Conservation (phyloP, 306 rosid species). For the Argentina anserina region DNA sequence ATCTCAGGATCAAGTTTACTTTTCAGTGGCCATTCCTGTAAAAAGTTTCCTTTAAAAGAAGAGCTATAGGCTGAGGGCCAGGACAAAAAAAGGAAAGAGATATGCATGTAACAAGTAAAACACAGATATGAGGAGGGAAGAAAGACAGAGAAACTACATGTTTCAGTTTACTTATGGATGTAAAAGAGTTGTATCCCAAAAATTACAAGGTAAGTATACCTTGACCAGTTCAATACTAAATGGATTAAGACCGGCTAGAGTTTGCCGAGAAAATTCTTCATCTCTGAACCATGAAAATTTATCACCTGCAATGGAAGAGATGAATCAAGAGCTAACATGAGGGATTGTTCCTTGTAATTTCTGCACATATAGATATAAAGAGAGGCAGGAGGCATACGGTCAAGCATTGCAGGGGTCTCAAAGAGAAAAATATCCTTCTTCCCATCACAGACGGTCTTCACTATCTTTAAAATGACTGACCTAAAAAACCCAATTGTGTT, state of each 20-base stretch:
- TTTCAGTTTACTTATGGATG: background rate
- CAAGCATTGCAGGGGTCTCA: constrained; percentile 30
- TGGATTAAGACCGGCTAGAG: constrained; percentile 49
- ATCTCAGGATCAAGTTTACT: constrained; percentile 40
- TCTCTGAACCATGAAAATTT: constrained; percentile 41
- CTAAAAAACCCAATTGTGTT: constrained; percentile 8
- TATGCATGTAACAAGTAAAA: background rate
- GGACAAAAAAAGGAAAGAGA: background rate
- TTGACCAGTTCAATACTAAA: constrained; percentile 28
- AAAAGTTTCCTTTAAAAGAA: background rate
- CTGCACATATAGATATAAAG: background rate
- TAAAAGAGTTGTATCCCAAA: background rate
- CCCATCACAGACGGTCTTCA: constrained; percentile 23
- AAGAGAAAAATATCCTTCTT: constrained; percentile 31
- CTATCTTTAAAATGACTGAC: constrained; percentile 25
- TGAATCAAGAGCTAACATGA: background rate
- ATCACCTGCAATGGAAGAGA: constrained; percentile 27
- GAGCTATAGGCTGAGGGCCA: background rate
- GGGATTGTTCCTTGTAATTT: background rate
- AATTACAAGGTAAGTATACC: constrained; percentile 15
- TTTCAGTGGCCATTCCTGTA: constrained; percentile 43
- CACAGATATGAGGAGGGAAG: background rate
- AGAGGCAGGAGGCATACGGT: constrained; percentile 14
- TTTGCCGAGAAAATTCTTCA: constrained; percentile 46
- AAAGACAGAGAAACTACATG: background rate